Evolutionary conservation across 805 yeast genomes (phyloP).

Genomic region (Schizosaccharomyces japonicus): DNA sequence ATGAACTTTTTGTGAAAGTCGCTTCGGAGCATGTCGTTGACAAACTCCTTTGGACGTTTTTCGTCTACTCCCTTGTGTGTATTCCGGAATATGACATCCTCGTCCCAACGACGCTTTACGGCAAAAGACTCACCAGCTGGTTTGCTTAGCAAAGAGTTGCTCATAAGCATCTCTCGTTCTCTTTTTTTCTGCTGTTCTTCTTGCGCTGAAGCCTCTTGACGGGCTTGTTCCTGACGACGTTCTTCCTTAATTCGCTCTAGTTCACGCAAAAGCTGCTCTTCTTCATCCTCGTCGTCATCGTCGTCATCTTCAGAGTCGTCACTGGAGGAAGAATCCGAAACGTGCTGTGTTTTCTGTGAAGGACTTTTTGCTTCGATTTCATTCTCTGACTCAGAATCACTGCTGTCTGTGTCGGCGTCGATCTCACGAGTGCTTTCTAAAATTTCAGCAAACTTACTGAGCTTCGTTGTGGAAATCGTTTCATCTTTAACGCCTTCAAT

Average conservation of each 20-base stretch:
- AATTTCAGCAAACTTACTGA: no score
- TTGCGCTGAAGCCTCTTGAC: constrained; percentile 9
- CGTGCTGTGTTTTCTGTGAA: neutral
- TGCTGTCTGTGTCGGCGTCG: neutral
- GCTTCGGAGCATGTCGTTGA: constrained; percentile 18
- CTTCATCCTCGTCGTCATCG: constrained; percentile 16
- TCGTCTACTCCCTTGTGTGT: constrained; percentile 15
- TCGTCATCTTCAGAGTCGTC: constrained; percentile 12
- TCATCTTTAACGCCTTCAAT: no score
- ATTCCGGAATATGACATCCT: constrained; percentile 17
- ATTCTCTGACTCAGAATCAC: neutral
- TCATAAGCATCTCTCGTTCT: constrained; percentile 12
- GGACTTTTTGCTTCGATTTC: neutral
- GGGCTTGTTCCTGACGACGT: constrained; percentile 12
- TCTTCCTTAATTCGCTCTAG: constrained; percentile 17
- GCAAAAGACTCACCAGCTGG: constrained; percentile 8
- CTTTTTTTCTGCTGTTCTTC: constrained; percentile 11
- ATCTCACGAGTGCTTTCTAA: neutral
- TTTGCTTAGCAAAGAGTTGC: constrained; percentile 16
- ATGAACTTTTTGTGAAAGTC: constrained; percentile 19
- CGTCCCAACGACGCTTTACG: constrained; percentile 16
- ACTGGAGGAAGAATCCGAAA: no score
- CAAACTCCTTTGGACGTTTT: constrained; percentile 12
- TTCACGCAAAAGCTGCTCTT: constrained; percentile 15
- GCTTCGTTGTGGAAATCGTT: no score